Evolutionary conservation across 139 green algal species (phyloP).

Genomic region (Gonium pectorale): DNA sequence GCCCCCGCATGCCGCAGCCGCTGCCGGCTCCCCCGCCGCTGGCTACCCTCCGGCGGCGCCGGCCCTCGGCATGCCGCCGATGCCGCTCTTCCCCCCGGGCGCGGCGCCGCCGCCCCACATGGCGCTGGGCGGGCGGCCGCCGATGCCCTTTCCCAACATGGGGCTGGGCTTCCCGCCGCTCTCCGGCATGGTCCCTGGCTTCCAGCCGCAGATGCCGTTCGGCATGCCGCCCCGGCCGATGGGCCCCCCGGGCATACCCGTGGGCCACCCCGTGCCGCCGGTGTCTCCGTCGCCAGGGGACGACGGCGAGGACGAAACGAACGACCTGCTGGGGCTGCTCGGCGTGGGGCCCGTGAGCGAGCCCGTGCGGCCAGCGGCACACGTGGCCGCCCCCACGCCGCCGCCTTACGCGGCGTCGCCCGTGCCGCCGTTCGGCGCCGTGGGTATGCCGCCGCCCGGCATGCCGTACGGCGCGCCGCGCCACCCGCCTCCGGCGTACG

Average conservation of each 20-base stretch:
- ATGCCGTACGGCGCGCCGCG: background rate
- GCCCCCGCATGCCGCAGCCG: no score
- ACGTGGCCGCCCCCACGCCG: background rate
- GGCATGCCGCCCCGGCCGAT: background rate
- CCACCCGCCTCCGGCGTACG: background rate
- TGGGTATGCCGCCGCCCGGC: no score
- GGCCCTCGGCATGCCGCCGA: background rate
- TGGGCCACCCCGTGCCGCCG: background rate
- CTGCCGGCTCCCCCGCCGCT: background rate
- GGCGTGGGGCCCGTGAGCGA: no score
- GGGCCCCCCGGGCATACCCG: background rate
- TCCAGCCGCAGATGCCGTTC: background rate
- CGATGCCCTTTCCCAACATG: no score
- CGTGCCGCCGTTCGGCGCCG: background rate
- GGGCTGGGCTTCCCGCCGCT: no score
- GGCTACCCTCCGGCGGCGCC: background rate
- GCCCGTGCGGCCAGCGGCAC: background rate
- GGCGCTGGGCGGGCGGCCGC: no score
- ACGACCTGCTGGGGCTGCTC: constrained; percentile 1
- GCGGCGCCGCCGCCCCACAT: background rate
- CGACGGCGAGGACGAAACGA: background rate
- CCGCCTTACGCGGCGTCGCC: background rate
- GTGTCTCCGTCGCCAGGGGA: background rate
- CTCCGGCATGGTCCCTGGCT: no score
- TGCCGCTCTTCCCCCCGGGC: background rate